Conservation (phyloP, 441 rosid genomes). For the Aleurites moluccanus region DNA sequence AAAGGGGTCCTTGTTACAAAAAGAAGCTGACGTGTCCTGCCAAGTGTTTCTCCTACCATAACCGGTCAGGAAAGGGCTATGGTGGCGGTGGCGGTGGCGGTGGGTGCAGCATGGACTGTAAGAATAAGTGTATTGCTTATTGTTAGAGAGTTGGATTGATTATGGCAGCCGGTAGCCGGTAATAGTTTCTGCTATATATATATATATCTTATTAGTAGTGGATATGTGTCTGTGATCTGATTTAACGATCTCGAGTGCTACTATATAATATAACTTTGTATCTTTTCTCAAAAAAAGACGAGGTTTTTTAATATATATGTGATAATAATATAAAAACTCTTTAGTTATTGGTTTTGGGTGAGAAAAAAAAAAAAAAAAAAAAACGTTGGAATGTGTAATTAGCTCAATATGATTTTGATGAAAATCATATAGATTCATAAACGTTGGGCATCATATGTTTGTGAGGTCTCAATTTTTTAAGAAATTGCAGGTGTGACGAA, state of each 20-base stretch:
- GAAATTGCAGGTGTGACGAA: too few relatives aligned
- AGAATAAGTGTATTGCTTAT: conserved; percentile 86
- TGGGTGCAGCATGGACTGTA: conserved; percentile 90
- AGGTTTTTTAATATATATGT: background rate
- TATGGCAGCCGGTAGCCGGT: conserved; percentile 13
- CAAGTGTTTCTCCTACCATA: conserved; percentile 78
- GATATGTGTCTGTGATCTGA: background rate
- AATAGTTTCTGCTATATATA: background rate
- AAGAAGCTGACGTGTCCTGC: conserved; percentile 90
- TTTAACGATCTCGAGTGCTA: background rate
- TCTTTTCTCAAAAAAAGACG: too few relatives aligned
- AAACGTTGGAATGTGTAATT: too few relatives aligned
- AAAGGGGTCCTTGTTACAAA: conserved; percentile 72
- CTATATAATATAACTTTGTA: background rate
- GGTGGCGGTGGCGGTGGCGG: conserved; percentile 95
- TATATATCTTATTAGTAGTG: background rate
- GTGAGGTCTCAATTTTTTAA: too few relatives aligned
- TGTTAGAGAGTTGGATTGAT: too few relatives aligned
- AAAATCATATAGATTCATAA: too few relatives aligned
- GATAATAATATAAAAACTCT: background rate
- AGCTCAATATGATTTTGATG: too few relatives aligned
- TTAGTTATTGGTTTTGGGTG: too few relatives aligned
- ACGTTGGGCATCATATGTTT: too few relatives aligned
- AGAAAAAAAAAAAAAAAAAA: too few relatives aligned
- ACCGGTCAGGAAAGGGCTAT: conserved; percentile 83